Percentiles rank a stretch among this genome's conserved stretches.
phyloP scores from a whole-genome alignment of 176 grass and related monocot species.

The Oryza rufipogon region DNA sequence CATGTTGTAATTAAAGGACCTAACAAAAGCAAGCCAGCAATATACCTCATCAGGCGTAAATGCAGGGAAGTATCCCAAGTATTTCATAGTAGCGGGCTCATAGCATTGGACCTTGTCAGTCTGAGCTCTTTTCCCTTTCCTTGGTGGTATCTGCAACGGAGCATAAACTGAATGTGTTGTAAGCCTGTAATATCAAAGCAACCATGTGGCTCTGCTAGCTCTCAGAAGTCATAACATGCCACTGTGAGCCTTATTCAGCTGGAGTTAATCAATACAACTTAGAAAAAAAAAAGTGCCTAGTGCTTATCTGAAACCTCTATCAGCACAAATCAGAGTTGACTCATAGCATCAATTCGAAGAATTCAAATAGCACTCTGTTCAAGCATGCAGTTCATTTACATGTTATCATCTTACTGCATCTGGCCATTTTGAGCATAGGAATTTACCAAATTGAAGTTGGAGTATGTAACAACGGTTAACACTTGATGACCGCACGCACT shows the following conservation, averaged over 20 bases:
- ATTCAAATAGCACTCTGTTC: neutral
- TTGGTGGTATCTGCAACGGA: constrained; percentile 73
- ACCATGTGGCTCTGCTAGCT: neutral
- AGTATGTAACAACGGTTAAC: neutral
- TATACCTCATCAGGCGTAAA: constrained; percentile 82
- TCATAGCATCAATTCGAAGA: neutral
- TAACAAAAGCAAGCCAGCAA: neutral
- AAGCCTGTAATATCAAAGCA: neutral
- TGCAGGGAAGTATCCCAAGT: constrained; percentile 79
- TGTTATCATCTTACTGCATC: neutral
- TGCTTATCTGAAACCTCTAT: constrained; percentile 19
- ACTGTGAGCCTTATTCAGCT: constrained; percentile 8
- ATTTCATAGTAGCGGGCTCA: constrained; percentile 97
- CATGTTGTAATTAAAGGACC: neutral
- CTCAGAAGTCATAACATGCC: neutral
- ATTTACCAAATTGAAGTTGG: neutral
- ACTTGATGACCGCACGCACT: too few species aligned
- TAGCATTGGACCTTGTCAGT: constrained; percentile 88
- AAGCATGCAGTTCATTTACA: neutral
- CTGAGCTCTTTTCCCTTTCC: constrained; percentile 72
- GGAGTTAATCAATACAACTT: neutral
- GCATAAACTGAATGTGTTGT: constrained; percentile 21
- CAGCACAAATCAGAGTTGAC: neutral
- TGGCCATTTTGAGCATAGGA: neutral
- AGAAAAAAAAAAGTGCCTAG: neutral